Evolutionary conservation across 2,329 filamentous ascomycete genomes (phyloP).

Genomic region (Rhinocladiella mackenziei): DNA sequence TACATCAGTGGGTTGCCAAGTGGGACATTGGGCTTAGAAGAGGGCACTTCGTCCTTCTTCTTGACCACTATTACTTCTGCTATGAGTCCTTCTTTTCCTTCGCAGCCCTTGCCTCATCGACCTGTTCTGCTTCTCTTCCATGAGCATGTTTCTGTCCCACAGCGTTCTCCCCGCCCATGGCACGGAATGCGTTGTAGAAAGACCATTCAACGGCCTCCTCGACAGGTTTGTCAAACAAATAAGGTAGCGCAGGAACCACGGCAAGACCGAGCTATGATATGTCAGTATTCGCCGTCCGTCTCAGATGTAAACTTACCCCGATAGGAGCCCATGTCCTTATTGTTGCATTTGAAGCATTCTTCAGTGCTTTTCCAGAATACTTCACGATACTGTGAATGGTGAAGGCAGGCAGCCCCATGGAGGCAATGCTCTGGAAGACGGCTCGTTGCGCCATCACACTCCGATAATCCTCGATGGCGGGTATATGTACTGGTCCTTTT

Average conservation of each 20-base stretch:
- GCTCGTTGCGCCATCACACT: conserved; percentile 87
- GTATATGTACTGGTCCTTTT: conserved; percentile 46
- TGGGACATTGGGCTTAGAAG: too few species aligned
- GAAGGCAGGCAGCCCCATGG: conserved; percentile 90
- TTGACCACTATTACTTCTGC: conserved; percentile 5
- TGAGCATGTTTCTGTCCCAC: conserved; percentile 36
- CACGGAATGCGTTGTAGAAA: conserved; percentile 77
- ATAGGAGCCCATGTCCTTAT: conserved; percentile 87
- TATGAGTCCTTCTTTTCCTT: conserved; percentile 27
- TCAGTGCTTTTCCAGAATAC: conserved; percentile 83
- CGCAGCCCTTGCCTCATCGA: conserved; percentile 17
- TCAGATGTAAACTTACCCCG: too few species aligned
- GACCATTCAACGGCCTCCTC: conserved; percentile 86
- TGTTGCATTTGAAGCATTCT: conserved; percentile 69
- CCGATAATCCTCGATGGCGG: conserved; percentile 82
- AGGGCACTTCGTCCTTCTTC: background rate
- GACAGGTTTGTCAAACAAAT: conserved; percentile 66
- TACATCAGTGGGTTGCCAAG: too few species aligned
- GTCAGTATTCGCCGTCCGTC: too few species aligned
- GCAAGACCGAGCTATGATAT: conserved; percentile 53
- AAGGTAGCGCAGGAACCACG: conserved; percentile 37
- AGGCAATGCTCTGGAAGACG: conserved; percentile 84
- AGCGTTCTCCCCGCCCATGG: conserved; percentile 62
- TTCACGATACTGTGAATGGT: conserved; percentile 90
- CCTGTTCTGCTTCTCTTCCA: conserved; percentile 24